Percentiles rank a stretch among this genome's conserved stretches.
These are phyloP conservation scores for Plasmodium berghei DNA, from an alignment of 169 alveolate genomes.

Conservation along the genomic window DNA sequence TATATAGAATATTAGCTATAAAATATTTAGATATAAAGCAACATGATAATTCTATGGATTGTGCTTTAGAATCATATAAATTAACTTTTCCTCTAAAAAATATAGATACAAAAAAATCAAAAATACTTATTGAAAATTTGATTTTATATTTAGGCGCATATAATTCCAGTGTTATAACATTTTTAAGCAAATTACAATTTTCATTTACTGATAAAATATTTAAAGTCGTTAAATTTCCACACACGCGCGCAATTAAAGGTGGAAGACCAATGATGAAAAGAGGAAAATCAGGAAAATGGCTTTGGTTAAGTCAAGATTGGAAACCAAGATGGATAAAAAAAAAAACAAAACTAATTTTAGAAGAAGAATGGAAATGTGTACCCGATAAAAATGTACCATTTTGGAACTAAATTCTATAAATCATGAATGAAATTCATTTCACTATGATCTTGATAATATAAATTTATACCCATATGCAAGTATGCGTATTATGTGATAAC, in stretches of 20 bases:
- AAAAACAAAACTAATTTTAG: constrained; percentile 60
- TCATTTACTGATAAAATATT: constrained; percentile 62
- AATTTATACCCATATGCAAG: not conserved
- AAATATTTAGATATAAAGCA: constrained; percentile 49
- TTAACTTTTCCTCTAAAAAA: constrained; percentile 45
- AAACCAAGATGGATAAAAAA: constrained; percentile 75
- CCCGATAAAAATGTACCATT: constrained; percentile 76
- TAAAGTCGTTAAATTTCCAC: constrained; percentile 57
- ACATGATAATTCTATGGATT: constrained; percentile 14
- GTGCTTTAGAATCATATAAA: constrained; percentile 64
- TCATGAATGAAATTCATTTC: not conserved
- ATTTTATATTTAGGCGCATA: constrained; percentile 68
- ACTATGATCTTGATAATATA: too few species aligned
- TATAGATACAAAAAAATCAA: constrained; percentile 54
- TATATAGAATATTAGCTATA: constrained; percentile 58
- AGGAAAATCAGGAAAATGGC: constrained; percentile 77
- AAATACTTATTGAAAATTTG: constrained; percentile 72
- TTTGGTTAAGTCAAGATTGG: constrained; percentile 78
- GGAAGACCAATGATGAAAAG: constrained; percentile 77
- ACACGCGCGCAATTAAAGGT: constrained; percentile 68
- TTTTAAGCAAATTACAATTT: constrained; percentile 53
- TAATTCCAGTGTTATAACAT: constrained; percentile 24
- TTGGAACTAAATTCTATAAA: constrained; percentile 48
- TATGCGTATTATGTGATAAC: not conserved
- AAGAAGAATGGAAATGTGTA: constrained; percentile 74